Conservation (phyloP, 1,284 basidiomycete genomes). For the Gymnopus androsaceus region DNA sequence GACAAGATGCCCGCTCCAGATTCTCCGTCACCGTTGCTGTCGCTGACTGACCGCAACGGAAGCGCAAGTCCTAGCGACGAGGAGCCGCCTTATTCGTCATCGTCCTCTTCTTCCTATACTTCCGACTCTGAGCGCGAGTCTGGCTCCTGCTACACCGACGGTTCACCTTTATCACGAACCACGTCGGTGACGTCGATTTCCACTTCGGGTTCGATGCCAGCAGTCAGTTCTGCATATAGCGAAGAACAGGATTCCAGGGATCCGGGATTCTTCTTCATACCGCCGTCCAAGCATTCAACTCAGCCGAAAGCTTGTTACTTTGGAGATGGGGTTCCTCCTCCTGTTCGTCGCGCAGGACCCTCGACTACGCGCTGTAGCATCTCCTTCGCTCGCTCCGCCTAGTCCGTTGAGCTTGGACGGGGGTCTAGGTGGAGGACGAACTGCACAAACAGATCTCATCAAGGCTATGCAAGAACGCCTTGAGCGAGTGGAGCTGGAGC, state of each 20-base stretch:
- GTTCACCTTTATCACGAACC: constrained; percentile 6
- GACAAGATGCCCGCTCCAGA: background rate
- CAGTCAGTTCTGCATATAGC: background rate
- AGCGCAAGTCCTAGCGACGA: background rate
- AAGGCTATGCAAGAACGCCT: constrained; percentile 5
- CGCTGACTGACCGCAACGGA: background rate
- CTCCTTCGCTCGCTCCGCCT: constrained; percentile 3
- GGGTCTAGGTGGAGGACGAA: background rate
- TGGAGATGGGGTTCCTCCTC: background rate
- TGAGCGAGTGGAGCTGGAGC: constrained; percentile 1
- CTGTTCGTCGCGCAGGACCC: background rate
- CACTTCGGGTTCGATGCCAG: background rate
- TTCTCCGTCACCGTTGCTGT: background rate
- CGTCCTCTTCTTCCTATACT: constrained; percentile 9
- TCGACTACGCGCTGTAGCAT: constrained; percentile 1
- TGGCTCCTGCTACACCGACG: constrained; percentile 3
- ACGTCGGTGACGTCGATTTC: constrained; percentile 5
- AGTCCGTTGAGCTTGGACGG: constrained; percentile 6
- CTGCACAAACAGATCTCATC: background rate
- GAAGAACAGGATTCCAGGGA: background rate
- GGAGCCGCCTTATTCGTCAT: background rate
- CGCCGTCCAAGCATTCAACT: background rate
- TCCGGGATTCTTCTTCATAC: constrained; percentile 1
- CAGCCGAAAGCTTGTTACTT: background rate
- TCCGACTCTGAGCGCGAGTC: constrained; percentile 11